Conservation (phyloP, 1,284 basidiomycete genomes). For the Ceratobasidium sp. region DNA sequence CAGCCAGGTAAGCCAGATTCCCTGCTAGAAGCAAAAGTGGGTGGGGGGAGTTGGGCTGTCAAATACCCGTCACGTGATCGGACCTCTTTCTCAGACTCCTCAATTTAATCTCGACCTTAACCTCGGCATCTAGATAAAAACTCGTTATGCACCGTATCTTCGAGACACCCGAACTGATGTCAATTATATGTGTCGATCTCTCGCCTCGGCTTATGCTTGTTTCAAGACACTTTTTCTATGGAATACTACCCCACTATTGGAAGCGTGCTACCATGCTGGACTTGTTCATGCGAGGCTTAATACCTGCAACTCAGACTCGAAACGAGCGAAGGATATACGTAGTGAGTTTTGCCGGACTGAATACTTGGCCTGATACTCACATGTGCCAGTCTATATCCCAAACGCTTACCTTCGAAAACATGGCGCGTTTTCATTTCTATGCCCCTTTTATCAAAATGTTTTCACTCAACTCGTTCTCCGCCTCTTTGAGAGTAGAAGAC, state of each 20-base stretch:
- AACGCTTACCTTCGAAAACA: neutral
- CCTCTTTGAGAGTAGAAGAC: no score
- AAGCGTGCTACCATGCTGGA: no score
- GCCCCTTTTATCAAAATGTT: conserved; percentile 3
- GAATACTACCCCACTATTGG: neutral
- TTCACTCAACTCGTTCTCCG: neutral
- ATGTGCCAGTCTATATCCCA: neutral
- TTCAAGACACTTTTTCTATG: conserved; percentile 4
- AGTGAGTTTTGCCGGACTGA: neutral
- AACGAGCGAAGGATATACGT: neutral
- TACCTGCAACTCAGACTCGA: neutral
- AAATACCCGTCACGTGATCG: no score
- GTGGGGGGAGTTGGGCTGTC: no score
- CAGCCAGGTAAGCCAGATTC: no score
- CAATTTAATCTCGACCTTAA: no score
- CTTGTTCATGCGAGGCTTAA: neutral
- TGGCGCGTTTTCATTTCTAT: conserved; percentile 14
- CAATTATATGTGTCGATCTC: neutral
- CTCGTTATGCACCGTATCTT: conserved; percentile 7
- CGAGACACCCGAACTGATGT: neutral
- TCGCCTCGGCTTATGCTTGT: neutral
- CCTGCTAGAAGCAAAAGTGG: no score
- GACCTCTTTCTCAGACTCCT: no score
- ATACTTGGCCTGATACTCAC: neutral
- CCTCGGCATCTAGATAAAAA: neutral